phyloP scores from a whole-genome alignment of 768 basidiomycete species.

The Serendipita indica region DNA sequence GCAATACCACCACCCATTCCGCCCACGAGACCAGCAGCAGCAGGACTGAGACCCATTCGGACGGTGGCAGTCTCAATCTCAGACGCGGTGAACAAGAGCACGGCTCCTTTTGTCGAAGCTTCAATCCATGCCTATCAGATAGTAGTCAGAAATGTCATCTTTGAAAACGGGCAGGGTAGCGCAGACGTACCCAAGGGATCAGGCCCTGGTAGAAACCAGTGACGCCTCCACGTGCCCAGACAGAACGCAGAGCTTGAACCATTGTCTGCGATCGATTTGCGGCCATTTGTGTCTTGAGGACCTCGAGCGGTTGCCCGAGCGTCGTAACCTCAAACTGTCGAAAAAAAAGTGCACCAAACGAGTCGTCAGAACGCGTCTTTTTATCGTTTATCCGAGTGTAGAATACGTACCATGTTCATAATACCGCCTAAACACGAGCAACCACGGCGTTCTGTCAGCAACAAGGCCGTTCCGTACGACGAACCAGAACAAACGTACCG shows the following conservation, averaged over 20 bases:
- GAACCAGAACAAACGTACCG: constrained; percentile 37
- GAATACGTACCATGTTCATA: constrained; percentile 81
- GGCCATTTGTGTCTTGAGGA: constrained; percentile 99
- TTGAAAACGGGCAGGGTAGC: neutral
- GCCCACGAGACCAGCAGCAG: constrained; percentile 74
- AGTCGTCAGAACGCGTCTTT: constrained; percentile 3
- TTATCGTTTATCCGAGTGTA: neutral
- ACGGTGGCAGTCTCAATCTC: constrained; percentile 70
- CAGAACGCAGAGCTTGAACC: constrained; percentile 65
- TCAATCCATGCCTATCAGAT: constrained; percentile 87
- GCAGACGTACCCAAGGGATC: constrained; percentile 78
- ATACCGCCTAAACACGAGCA: constrained; percentile 51
- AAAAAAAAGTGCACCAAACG: neutral
- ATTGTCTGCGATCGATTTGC: constrained; percentile 88
- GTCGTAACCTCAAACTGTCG: constrained; percentile 64
- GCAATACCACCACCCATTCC: constrained; percentile 96
- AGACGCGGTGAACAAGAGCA: constrained; percentile 88
- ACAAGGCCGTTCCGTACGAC: constrained; percentile 7
- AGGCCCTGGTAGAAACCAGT: constrained; percentile 93
- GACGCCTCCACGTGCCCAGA: constrained; percentile 85
- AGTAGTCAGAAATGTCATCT: constrained; percentile 11
- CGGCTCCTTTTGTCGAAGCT: constrained; percentile 94
- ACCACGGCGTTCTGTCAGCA: constrained; percentile 16
- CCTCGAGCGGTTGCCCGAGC: constrained; percentile 94
- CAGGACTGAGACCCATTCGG: constrained; percentile 58